phyloP scores from a whole-genome alignment of 169 alveolate genomes.

The Plasmodium gallinaceum region DNA sequence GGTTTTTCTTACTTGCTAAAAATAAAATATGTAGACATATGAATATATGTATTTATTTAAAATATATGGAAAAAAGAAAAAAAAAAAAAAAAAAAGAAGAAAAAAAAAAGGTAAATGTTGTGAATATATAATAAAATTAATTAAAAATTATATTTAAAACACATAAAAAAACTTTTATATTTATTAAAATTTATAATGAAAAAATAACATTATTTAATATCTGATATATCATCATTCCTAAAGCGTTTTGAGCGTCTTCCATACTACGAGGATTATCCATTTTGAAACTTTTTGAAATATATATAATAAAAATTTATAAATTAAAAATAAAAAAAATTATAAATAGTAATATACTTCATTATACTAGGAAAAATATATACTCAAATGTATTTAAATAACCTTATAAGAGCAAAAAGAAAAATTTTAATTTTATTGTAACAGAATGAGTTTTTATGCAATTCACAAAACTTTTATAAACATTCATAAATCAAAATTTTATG shows the following conservation, averaged over 20 bases:
- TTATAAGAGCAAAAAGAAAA: too few relatives aligned
- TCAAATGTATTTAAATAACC: too few relatives aligned
- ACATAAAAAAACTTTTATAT: too few relatives aligned
- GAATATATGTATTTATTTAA: background rate
- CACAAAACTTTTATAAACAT: too few relatives aligned
- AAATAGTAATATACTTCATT: background rate
- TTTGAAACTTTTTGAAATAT: background rate
- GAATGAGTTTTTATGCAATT: too few relatives aligned
- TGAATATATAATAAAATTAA: too few relatives aligned
- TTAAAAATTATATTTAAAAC: background rate
- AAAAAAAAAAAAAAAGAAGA: conserved; percentile 16
- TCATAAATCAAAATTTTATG: too few relatives aligned
- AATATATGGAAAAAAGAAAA: too few relatives aligned
- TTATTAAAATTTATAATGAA: background rate
- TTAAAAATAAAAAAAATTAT: background rate
- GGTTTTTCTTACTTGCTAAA: conserved; percentile 89
- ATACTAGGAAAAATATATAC: too few relatives aligned
- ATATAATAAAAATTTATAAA: background rate
- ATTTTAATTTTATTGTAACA: too few relatives aligned
- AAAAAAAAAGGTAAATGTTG: background rate
- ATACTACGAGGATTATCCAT: conserved; percentile 46
- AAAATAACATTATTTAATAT: conserved; percentile 52
- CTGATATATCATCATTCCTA: conserved; percentile 74
- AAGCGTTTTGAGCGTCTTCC: conserved; percentile 75
- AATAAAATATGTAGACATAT: conserved; percentile 2